Percentiles rank a stretch among this genome's conserved stretches.
phyloP scores from a whole-genome alignment of 495 filamentous ascomycete species.

The Tuber brumale region DNA sequence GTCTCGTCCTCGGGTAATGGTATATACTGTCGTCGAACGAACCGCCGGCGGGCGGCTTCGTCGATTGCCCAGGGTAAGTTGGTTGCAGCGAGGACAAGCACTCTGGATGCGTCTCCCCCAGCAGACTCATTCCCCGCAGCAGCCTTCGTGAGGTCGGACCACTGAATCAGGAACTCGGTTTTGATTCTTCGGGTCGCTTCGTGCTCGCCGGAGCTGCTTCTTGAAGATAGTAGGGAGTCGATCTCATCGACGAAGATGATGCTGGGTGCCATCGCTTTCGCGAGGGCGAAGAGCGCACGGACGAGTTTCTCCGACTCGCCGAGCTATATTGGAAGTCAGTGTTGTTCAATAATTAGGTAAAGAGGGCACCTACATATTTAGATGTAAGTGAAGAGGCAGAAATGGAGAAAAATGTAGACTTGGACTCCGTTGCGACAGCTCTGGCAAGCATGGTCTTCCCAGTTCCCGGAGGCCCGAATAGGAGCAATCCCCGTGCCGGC shows the following conservation, averaged over 20 bases:
- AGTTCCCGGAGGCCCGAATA: constrained; percentile 94
- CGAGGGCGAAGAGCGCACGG: constrained; percentile 80
- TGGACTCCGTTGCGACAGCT: constrained; percentile 89
- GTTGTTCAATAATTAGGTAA: not conserved
- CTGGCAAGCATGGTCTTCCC: constrained; percentile 98
- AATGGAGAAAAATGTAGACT: constrained; percentile 95
- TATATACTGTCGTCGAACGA: constrained; percentile 93
- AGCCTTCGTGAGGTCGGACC: constrained; percentile 86
- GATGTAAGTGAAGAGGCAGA: constrained; percentile 88
- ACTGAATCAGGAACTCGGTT: constrained; percentile 96
- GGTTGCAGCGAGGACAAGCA: constrained; percentile 90
- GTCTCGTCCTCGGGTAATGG: constrained; percentile 81
- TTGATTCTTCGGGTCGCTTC: constrained; percentile 92
- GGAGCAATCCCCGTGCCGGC: constrained; percentile 87
- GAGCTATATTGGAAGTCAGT: constrained; percentile 45
- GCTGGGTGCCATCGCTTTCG: constrained; percentile 81
- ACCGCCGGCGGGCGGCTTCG: constrained; percentile 83
- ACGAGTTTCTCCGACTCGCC: constrained; percentile 97
- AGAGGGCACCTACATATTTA: constrained; percentile 57
- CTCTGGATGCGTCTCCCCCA: constrained; percentile 78
- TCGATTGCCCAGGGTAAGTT: constrained; percentile 98
- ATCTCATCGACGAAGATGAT: constrained; percentile 99
- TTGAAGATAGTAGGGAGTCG: constrained; percentile 81
- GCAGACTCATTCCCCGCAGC: constrained; percentile 71
- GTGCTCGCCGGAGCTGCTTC: constrained; percentile 77